A percentile compares a stretch with the other conserved stretches of the same genome.
phyloP scores from a whole-genome alignment of 2,329 filamentous ascomycete species.

The Pseudopithomyces maydicus region DNA sequence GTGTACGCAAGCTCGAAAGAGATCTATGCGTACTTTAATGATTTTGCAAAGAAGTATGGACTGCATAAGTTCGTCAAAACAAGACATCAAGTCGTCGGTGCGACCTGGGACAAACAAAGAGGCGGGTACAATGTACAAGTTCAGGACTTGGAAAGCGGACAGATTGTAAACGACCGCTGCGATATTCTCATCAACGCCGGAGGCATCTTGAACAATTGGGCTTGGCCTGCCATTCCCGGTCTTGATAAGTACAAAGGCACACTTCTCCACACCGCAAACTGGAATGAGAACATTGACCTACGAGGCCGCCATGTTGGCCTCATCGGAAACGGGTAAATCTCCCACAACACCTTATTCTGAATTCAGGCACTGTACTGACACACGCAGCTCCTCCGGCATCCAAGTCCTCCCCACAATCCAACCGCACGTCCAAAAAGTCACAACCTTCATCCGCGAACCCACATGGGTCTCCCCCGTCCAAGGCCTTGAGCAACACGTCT shows the following conservation, averaged over 20 bases:
- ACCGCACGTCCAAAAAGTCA: constrained; percentile 50
- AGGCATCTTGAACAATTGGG: constrained; percentile 58
- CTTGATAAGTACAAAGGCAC: constrained; percentile 57
- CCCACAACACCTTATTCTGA: constrained; percentile 9
- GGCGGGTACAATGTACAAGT: constrained; percentile 45
- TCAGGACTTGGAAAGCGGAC: constrained; percentile 33
- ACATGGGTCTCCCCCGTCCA: constrained; percentile 56
- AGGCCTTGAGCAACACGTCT: constrained; percentile 52
- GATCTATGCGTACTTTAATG: constrained; percentile 51
- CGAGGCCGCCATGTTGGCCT: constrained; percentile 56
- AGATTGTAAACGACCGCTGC: constrained; percentile 47
- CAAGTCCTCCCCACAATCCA: constrained; percentile 59
- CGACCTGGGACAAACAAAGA: constrained; percentile 44
- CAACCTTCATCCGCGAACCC: constrained; percentile 57
- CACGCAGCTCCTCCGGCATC: constrained; percentile 57
- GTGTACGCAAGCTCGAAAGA: constrained; percentile 51
- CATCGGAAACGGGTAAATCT: constrained; percentile 56
- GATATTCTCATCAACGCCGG: constrained; percentile 56
- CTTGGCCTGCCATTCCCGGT: constrained; percentile 59
- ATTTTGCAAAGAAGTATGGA: constrained; percentile 48
- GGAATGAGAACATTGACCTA: constrained; percentile 58
- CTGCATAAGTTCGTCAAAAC: constrained; percentile 45
- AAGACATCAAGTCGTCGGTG: constrained; percentile 37
- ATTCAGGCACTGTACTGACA: constrained; percentile 17
- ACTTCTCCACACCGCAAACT: constrained; percentile 62